Evolutionary conservation across 2,329 filamentous ascomycete species (phyloP).

Genomic region (Colletotrichum sidae): DNA sequence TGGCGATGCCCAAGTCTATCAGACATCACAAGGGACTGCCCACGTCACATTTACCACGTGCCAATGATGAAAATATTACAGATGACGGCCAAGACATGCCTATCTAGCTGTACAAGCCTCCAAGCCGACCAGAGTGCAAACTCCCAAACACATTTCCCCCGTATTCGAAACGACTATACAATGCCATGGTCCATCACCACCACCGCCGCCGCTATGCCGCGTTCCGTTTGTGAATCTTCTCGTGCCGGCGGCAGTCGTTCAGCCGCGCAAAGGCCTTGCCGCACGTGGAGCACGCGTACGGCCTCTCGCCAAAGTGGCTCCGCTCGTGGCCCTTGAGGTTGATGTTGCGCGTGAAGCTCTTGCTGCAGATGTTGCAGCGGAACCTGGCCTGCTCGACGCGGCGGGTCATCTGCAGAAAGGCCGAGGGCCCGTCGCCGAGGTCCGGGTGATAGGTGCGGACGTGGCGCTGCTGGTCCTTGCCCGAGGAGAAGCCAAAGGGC

Average conservation of each 20-base stretch:
- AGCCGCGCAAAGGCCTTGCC: slow-evolving; percentile 47
- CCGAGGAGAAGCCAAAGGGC: slow-evolving; percentile 52
- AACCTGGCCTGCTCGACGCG: slow-evolving; percentile 40
- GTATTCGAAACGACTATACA: not conserved
- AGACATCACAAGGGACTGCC: no score
- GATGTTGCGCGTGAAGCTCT: slow-evolving; percentile 51
- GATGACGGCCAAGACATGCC: no score
- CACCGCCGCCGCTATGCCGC: not conserved
- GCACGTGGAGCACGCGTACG: slow-evolving; percentile 45
- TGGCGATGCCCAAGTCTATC: no score
- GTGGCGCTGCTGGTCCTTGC: slow-evolving; percentile 52
- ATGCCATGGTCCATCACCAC: not conserved
- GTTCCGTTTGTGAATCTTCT: slow-evolving; percentile 42
- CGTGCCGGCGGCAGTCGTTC: slow-evolving; percentile 49
- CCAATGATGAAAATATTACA: no score
- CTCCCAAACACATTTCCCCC: not conserved
- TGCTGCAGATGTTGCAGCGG: slow-evolving; percentile 49
- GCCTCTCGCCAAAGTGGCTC: slow-evolving; percentile 50
- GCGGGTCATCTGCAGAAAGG: slow-evolving; percentile 39
- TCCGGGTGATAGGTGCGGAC: slow-evolving; percentile 44
- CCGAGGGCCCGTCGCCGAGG: slow-evolving; percentile 34
- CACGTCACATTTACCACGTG: no score
- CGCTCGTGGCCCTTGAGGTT: slow-evolving; percentile 49
- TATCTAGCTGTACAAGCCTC: no score
- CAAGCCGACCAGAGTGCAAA: not conserved